phyloP scores from a whole-genome alignment of 192 early-diverging fungal genomes.

The Umbelopsis sp. region DNA sequence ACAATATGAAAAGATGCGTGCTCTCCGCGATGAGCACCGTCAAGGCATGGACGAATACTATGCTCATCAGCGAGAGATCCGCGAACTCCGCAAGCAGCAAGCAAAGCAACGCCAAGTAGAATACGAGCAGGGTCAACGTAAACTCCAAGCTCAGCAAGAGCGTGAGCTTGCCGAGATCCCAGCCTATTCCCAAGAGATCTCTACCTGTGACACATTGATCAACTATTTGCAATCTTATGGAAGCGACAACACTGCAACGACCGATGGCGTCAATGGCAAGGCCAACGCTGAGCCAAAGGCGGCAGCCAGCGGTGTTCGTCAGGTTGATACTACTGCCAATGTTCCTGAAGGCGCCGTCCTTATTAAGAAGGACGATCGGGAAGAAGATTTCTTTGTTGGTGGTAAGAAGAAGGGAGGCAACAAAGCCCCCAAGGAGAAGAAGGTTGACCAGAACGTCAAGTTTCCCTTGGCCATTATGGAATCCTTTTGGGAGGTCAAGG shows the following conservation, averaged over 20 bases:
- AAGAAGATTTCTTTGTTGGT: constrained; percentile 82
- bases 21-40: constrained; percentile 72
- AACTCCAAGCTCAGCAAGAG: constrained; percentile 71
- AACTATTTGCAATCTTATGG: constrained; percentile 64
- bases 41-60: constrained; percentile 74
- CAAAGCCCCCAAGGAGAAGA: constrained; percentile 50
- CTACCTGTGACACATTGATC: constrained; percentile 80
- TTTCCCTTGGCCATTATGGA: constrained; percentile 80
- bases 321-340: constrained; percentile 59
- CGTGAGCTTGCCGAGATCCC: constrained; percentile 86
- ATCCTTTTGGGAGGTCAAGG: constrained; percentile 77
- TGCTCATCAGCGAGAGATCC: constrained; percentile 69
- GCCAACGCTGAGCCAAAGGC: constrained; percentile 32
- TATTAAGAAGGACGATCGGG: constrained; percentile 71
- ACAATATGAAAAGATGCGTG: constrained; percentile 67
- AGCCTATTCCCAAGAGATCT: constrained; percentile 86
- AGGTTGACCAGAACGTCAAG: constrained; percentile 52
- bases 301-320: constrained; percentile 49
- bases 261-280: constrained; percentile 36
- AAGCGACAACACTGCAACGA: constrained; percentile 44
- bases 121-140: constrained; percentile 68
- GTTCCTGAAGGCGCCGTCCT: constrained; percentile 81
- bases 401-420: constrained; percentile 67
- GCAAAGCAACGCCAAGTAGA: constrained; percentile 69
- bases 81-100: constrained; percentile 66